These are phyloP conservation scores for Termitomyces heimii DNA, from an alignment of 768 basidiomycete genomes.

Conservation along the genomic window DNA sequence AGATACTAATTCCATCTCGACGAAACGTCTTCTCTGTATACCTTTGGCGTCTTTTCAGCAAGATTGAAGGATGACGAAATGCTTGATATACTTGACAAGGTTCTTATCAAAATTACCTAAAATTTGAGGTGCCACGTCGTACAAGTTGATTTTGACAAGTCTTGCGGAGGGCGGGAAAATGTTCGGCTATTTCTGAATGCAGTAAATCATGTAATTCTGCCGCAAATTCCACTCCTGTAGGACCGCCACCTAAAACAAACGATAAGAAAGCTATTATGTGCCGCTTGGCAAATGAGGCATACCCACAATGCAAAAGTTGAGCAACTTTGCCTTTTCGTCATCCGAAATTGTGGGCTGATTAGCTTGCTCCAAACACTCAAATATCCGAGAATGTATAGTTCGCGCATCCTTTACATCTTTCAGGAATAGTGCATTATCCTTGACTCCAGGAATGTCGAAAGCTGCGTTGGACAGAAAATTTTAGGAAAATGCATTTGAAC, in stretches of 20 bases:
- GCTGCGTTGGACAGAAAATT: conserved; percentile 29
- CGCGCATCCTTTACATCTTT: conserved; percentile 77
- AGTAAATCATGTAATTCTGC: conserved; percentile 80
- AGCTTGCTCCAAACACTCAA: conserved; percentile 90
- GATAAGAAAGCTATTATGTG: not conserved
- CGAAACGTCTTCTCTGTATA: conserved; percentile 67
- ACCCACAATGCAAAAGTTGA: conserved; percentile 88
- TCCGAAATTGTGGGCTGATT: conserved; percentile 76
- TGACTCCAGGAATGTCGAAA: conserved; percentile 69
- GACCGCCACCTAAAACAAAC: conserved; percentile 52
- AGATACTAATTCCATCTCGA: conserved; percentile 68
- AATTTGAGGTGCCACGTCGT: conserved; percentile 78
- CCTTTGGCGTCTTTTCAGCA: conserved; percentile 23
- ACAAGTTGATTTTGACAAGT: conserved; percentile 67
- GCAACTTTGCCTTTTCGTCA: conserved; percentile 62
- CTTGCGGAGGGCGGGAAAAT: conserved; percentile 60
- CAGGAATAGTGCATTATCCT: conserved; percentile 76
- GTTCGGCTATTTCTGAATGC: conserved; percentile 52
- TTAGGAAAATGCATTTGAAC: not conserved
- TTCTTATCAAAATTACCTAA: conserved; percentile 69
- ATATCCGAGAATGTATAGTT: conserved; percentile 60
- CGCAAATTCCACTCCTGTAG: conserved; percentile 78
- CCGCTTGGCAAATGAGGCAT: conserved; percentile 15
- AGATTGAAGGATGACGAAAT: not conserved
- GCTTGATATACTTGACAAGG: conserved; percentile 44